Base-by-base conservation (phyloP, 2,329 filamentous ascomycete species). In the Apiospora hydei region DNA sequence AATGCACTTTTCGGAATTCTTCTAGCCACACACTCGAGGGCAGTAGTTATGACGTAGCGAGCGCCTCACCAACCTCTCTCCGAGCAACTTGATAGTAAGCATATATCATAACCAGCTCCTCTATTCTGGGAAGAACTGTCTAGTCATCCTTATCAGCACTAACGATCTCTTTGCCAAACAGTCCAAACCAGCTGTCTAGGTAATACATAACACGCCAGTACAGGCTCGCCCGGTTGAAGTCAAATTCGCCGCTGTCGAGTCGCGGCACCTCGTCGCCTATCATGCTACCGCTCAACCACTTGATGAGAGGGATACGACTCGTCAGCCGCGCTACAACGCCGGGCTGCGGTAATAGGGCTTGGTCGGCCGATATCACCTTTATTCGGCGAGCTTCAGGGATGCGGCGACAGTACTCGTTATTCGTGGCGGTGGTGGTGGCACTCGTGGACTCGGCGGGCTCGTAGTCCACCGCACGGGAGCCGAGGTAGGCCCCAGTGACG, bases 261-360 rank as follows among this genome's bases (percentile, higher is more conserved):
- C 92, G 87, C 10, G 94, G 94, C 51, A 96, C 90, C 79, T 92
- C 88, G 78, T 90, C 91, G 7, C 93, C 93, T 77, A 96, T 95
- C 81, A 95, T 90, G 77, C 85, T 90, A 75, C 84, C 91, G 66
- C 90, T 91, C 78, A 95, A 92, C 90, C 92, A 94, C 76, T 88
- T 89, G 73, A 94, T 83, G 73, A 94, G 86, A 2, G 93, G 93
- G 53, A 94, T 89, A 70, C 88, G 88, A 75, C 88, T 88, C 71
- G 93, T 82, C 26, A 93, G 79, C 69, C 90, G 88, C 81, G 93
- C 91, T 47, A 88, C 84, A 71, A 90, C 86, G 3, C 91, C 91
- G 68, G 90, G 89, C 76, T 92, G 90, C 3, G 92, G 92, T 18
- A 92, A 88, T 41, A 94, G 86, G 11, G 93, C 93, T 81, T 93